Base-by-base conservation (phyloP, 257 asterid species). In the Plantago elongata region DNA sequence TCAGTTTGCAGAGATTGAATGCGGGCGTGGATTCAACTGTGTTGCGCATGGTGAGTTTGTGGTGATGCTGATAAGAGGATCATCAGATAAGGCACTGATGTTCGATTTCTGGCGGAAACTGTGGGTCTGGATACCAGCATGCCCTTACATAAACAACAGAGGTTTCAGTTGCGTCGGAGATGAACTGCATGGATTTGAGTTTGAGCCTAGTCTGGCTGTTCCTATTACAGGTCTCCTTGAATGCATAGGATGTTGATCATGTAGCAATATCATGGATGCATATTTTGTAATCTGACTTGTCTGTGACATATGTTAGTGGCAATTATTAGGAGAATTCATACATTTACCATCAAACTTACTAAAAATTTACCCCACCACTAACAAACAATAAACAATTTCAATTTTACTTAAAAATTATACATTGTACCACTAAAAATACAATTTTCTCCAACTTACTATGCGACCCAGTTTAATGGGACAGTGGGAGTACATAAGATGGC, bases 81-180 rank as follows among this genome's bases (percentile, higher is more conserved):
- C 72, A 5, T 71, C 86, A 44, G 89, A 76, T 0, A 71, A 74
- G 68, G 85, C 87, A 6, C 7, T 89, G 57, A 62, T 92, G 77
- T 92, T 80, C 62, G 96, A 92, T 68, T 83, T 84, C 27, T 5
- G 29, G 16, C 69, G 66, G 40, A 89, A 92, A 72, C 64, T 76
- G 54, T 92, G 97, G 97, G 46, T 70, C 38, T 92, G 99, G 99
- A 66, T 92, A 13, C 95, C 97, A 0, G 75, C 89, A 9, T 92
- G 97, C 55, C 96, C 95, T 1, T 83, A 71, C 44, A 42, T 60
- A 4, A 49, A 62, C 62, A 59, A 17, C 1, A 40, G 51, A 6
- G 66, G 63, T 11, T 13, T 50, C n/a, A 69, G 62, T 5, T 82
- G 52, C 3, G 76, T 48, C 11, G 77, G 49, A 0, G 78, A 50